Percentiles rank a stretch among this genome's conserved stretches.
Conservation (phyloP, 208 protist genomes). For the Trichomonas gallinae region DNA sequence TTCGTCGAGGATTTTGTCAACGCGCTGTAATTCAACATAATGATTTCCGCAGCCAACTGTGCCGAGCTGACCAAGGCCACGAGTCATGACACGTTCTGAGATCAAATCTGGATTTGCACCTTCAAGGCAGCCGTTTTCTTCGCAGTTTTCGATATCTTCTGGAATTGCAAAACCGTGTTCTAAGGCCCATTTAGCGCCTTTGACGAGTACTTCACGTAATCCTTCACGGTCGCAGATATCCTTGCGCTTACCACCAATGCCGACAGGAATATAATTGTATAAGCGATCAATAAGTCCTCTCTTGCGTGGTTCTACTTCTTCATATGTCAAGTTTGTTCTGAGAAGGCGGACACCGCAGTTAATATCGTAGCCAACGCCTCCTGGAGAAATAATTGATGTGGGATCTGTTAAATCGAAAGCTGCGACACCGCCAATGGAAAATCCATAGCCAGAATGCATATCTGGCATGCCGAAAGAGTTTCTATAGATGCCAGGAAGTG, state of each 20-base stretch:
- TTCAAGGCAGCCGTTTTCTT: constrained; percentile 53
- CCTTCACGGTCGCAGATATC: constrained; percentile 15
- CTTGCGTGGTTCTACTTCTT: constrained; percentile 34
- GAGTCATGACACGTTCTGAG: constrained; percentile 54
- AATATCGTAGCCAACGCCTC: constrained; percentile 67
- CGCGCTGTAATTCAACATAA: constrained; percentile 51
- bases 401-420: no score
- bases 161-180: constrained; percentile 59
- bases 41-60: constrained; percentile 70
- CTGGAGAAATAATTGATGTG: constrained; percentile 60
- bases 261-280: neutral
- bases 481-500: constrained; percentile 61
- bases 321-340: constrained; percentile 56
- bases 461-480: constrained; percentile 52
- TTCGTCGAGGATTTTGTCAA: constrained; percentile 63
- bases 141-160: constrained; percentile 65
- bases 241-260: neutral
- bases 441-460: constrained; percentile 66
- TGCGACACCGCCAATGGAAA: constrained; percentile 70
- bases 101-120: constrained; percentile 53
- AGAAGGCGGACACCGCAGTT: constrained; percentile 72
- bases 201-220: constrained; percentile 51
- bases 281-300: neutral
- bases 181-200: constrained; percentile 64
- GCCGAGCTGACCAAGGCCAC: constrained; percentile 51